Evolutionary conservation across 345 rosid species (phyloP).

Genomic region (Moricandia moricandioides): DNA sequence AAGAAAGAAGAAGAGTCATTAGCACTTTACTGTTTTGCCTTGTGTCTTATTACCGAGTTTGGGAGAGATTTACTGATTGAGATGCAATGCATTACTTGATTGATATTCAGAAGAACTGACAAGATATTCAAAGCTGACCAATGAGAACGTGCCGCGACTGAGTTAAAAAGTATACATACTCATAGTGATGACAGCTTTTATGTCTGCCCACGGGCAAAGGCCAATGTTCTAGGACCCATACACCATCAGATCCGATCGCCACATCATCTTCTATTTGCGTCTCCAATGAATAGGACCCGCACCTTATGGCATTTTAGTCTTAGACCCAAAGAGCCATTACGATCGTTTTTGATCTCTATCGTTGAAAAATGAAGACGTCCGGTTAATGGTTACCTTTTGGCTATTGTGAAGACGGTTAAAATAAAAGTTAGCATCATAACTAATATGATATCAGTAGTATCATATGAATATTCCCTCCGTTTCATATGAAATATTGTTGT

Average conservation of each 20-base stretch:
- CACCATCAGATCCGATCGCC: slow-evolving; percentile 34
- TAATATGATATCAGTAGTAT: too few relatives aligned
- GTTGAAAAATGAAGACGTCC: neutral
- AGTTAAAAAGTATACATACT: neutral
- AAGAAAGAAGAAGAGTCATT: neutral
- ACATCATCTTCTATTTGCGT: slow-evolving; percentile 7
- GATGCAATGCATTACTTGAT: slow-evolving; percentile 3
- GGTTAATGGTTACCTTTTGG: neutral
- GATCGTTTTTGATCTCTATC: neutral
- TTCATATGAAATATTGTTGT: too few relatives aligned
- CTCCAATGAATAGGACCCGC: slow-evolving; percentile 4
- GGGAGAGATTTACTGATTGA: slow-evolving; percentile 17
- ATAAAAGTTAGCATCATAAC: neutral
- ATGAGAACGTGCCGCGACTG: slow-evolving; percentile 31
- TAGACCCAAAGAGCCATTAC: neutral
- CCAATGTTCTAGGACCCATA: slow-evolving; percentile 30
- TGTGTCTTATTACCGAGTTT: slow-evolving; percentile 28
- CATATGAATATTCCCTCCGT: too few relatives aligned
- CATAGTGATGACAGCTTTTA: slow-evolving; percentile 38
- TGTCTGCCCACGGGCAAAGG: slow-evolving; percentile 41
- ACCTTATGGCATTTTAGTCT: slow-evolving; percentile 1
- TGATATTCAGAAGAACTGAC: slow-evolving; percentile 19
- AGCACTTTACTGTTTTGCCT: slow-evolving; percentile 4
- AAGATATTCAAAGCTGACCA: slow-evolving; percentile 25
- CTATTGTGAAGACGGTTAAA: neutral